Evolutionary conservation across 225 moss, liverwort and hornwort species (phyloP).

Genomic region (Marchantia paleacea): DNA sequence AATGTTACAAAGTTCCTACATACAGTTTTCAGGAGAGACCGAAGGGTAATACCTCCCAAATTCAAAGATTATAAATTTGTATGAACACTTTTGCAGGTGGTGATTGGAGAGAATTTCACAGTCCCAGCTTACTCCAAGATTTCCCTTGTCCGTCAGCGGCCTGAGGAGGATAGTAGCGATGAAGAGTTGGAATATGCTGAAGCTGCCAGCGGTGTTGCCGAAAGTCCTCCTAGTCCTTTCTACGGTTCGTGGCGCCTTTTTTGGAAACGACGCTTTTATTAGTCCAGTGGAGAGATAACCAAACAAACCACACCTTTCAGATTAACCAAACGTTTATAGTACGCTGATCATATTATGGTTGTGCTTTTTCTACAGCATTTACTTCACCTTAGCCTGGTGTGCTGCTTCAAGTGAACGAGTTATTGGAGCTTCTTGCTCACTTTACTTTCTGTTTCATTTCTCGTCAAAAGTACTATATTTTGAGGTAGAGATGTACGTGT

Average conservation of each 20-base stretch:
- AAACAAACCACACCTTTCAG: too few species aligned
- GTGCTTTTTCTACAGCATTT: not conserved
- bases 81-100: conserved; percentile 54
- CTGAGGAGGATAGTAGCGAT: conserved; percentile 90
- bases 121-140: conserved; percentile 91
- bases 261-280: too few species aligned
- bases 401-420: not conserved
- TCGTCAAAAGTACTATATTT: not conserved
- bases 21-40: not conserved
- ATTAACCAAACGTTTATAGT: too few species aligned
- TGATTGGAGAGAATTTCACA: conserved; percentile 76
- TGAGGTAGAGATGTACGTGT: too few species aligned
- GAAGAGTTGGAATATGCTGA: conserved; percentile 92
- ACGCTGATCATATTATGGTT: too few species aligned
- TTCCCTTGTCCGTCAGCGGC: conserved; percentile 76
- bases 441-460: not conserved
- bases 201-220: conserved; percentile 70
- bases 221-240: conserved; percentile 60
- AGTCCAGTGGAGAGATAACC: too few species aligned
- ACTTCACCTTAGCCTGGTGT: not conserved
- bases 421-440: not conserved
- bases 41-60: not conserved
- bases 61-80: not conserved
- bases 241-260: conserved; percentile 41
- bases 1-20: not conserved